Evolutionary conservation across 163 green algal genomes (phyloP).

Genomic region (Chlamydomonas reinhardtii): DNA sequence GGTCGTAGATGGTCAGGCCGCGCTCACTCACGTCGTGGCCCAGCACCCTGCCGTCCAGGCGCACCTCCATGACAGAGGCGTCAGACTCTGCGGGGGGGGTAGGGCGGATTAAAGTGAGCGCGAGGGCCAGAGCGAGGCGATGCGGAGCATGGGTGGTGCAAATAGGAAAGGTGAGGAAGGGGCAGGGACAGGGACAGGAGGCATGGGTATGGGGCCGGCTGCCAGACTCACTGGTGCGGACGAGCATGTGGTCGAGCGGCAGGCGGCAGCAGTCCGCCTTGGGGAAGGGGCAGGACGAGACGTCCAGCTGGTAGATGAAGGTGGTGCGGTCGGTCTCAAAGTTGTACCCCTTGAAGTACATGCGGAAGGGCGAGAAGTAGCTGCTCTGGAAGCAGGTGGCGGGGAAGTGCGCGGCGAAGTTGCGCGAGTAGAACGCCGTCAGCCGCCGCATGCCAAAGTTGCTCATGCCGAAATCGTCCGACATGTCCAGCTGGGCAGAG

Average conservation of each 20-base stretch:
- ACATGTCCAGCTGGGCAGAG: conserved; percentile 31
- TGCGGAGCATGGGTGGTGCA: no score
- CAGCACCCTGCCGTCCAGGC: neutral
- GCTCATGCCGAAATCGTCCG: conserved; percentile 29
- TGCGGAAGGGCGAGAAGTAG: conserved; percentile 56
- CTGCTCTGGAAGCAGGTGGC: conserved; percentile 53
- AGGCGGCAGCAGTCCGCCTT: conserved; percentile 53
- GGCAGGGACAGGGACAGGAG: no score
- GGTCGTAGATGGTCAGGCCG: conserved; percentile 32
- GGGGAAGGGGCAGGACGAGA: conserved; percentile 39
- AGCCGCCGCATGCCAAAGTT: conserved; percentile 15
- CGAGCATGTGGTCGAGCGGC: conserved; percentile 48
- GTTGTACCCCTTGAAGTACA: conserved; percentile 33
- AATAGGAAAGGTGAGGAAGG: no score
- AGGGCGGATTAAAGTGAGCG: no score
- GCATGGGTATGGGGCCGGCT: no score
- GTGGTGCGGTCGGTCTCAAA: neutral
- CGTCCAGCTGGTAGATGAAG: conserved; percentile 50
- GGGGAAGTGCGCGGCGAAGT: conserved; percentile 43
- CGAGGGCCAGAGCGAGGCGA: no score
- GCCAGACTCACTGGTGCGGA: conserved; percentile 54
- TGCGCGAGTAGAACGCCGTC: conserved; percentile 48
- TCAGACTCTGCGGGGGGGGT: neutral
- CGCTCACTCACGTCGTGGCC: neutral
- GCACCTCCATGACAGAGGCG: neutral